Evolutionary conservation across 306 rosid species (phyloP), one percentile per base, ranked within the genome.

Genomic region (Glycine soja): DNA sequence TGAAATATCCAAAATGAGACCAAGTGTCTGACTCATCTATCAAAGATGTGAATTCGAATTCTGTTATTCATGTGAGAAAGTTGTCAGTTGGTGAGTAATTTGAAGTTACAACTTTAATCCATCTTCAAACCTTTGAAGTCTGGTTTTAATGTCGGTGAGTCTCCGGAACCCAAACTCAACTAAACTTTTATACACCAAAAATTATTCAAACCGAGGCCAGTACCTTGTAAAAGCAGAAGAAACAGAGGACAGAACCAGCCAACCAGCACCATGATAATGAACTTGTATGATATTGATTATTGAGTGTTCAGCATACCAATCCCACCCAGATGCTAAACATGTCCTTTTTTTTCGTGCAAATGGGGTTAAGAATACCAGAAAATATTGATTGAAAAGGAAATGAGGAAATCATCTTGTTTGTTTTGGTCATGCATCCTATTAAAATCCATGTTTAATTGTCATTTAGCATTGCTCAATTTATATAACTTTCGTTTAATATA

Each of bases 141-240:
- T 24, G 30, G 2, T 24, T 24, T 24, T 24, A 1, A 24, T 24
- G 30, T 24, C 30, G 2, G 30, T 24, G 30, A 24, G 2, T 24
- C 30, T 24, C 30, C 30, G 30, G 30, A 24, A 24, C 30, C 30
- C 30, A 24, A 0, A 24, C 2, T 24, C 30, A 2, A 24, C 30
- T 24, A 24, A 24, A 24, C 30, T 24, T 24, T 24, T 24, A 24
- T 24, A 24, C 30, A 24, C 30, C 30, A 24, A 24, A 24, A 24
- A 24, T 24, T 24, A 24, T 24, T 24, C 30, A 65, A 66, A 74
- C 18, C 30, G 4, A 78, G 32, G n/a, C 30, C 42, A 40, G 5
- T 40, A 5, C 6, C 43, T 10, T 73, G 19, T 74, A 24, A 84
- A 78, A 79, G 15, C 81, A 84, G 81, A 79, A 64, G 24, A 79